phyloP scores from a whole-genome alignment of 1,139 yeast species.

The Sugiyamaella sp. region DNA sequence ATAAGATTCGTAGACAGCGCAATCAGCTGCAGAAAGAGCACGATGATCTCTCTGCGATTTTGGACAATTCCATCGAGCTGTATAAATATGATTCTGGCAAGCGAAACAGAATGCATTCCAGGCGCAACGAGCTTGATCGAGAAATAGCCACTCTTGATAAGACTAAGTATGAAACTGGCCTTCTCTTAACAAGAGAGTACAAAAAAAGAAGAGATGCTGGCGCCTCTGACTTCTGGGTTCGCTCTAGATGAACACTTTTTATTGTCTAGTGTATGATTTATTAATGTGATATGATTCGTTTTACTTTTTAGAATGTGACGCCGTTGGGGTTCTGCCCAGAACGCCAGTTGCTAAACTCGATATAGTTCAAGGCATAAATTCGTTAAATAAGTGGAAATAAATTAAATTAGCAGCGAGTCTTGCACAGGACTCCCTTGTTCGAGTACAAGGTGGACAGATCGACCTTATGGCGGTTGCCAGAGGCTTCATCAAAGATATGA shows the following conservation, averaged over 20 bases:
- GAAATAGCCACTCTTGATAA: conserved; percentile 34
- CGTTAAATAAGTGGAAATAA: conserved; percentile 2
- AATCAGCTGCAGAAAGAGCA: conserved; percentile 13
- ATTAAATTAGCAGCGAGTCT: conserved; percentile 12
- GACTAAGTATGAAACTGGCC: conserved; percentile 35
- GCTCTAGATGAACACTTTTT: conserved; percentile 22
- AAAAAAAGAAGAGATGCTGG: conserved; percentile 31
- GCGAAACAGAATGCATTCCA: conserved; percentile 25
- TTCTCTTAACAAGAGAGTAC: conserved; percentile 35
- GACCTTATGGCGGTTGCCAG: conserved; percentile 59
- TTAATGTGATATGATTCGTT: conserved; percentile 16
- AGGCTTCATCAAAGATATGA: conserved; percentile 56
- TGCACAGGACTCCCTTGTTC: conserved; percentile 54
- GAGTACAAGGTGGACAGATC: conserved; percentile 64
- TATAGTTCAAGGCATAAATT: neutral
- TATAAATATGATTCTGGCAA: conserved; percentile 25
- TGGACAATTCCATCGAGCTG: conserved; percentile 18
- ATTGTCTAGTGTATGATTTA: conserved; percentile 7
- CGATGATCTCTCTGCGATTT: conserved; percentile 5
- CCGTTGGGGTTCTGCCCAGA: neutral
- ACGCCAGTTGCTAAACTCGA: neutral
- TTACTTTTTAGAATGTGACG: neutral
- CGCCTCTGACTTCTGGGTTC: conserved; percentile 37
- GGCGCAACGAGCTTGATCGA: conserved; percentile 22
- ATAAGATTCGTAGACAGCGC: neutral